Conservation (phyloP, 2,329 filamentous ascomycete species). For the Aspergillus pseudoglaucus region DNA sequence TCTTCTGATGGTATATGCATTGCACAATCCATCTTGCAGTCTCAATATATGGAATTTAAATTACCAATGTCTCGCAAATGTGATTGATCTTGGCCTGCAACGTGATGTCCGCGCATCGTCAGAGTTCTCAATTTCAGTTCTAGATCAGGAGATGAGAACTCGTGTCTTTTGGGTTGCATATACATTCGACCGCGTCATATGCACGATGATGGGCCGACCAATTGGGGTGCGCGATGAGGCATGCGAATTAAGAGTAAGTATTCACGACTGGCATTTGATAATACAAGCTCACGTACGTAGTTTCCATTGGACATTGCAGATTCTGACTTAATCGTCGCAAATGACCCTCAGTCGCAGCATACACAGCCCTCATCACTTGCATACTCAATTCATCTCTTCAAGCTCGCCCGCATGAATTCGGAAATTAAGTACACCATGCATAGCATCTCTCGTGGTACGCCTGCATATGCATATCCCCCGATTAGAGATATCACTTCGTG, state of each 20-base stretch:
- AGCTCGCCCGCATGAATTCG: conserved; percentile 41
- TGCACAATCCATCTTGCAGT: conserved; percentile 45
- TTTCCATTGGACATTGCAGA: conserved; percentile 13
- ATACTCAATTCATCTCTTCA: conserved; percentile 46
- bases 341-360: background rate
- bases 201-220: conserved; percentile 52
- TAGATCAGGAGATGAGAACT: conserved; percentile 51
- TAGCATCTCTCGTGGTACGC: conserved; percentile 44
- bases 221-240: conserved; percentile 52
- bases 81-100: conserved; percentile 49
- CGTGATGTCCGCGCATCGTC: conserved; percentile 40
- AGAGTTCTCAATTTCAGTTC: conserved; percentile 34
- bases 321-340: background rate
- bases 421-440: conserved; percentile 55
- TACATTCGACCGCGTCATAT: conserved; percentile 46
- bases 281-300: conserved; percentile 11
- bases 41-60: conserved; percentile 52
- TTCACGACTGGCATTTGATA: background rate
- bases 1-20: conserved; percentile 41
- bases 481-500: conserved; percentile 42
- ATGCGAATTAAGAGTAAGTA: conserved; percentile 45
- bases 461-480: conserved; percentile 45
- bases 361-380: conserved; percentile 9
- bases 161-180: conserved; percentile 52
- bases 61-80: conserved; percentile 48